These are phyloP conservation scores for Kockiozyma suomiensis DNA, from an alignment of 805 yeast species.

Conservation along the genomic window DNA sequence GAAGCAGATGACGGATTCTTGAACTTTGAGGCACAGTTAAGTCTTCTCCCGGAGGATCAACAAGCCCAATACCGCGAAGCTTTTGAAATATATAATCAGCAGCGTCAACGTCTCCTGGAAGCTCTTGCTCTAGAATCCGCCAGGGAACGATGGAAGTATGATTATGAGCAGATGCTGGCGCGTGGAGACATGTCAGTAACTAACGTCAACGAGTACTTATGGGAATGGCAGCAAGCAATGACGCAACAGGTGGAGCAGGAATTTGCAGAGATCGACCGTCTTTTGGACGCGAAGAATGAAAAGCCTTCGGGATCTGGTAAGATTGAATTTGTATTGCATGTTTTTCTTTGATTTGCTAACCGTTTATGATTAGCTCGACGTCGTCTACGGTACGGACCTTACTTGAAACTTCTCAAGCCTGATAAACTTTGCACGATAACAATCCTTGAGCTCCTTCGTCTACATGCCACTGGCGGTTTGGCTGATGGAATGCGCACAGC, in stretches of 20 bases:
- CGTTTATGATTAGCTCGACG: not conserved
- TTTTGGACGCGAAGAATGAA: conserved; percentile 32
- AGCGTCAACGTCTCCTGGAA: conserved; percentile 77
- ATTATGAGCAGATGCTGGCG: conserved; percentile 64
- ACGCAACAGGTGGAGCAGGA: conserved; percentile 72
- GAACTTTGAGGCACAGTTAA: conserved; percentile 58
- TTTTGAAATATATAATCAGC: conserved; percentile 69
- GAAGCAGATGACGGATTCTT: conserved; percentile 49
- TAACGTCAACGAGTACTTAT: conserved; percentile 70
- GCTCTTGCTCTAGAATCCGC: conserved; percentile 82
- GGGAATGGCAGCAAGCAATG: conserved; percentile 81
- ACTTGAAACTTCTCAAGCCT: conserved; percentile 67
- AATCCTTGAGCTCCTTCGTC: conserved; percentile 74
- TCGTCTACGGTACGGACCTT: conserved; percentile 68
- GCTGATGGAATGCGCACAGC: conserved; percentile 81
- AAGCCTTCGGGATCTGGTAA: not conserved
- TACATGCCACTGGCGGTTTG: conserved; percentile 73
- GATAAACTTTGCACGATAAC: conserved; percentile 83
- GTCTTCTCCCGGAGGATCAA: conserved; percentile 44
- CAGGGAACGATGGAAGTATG: conserved; percentile 83
- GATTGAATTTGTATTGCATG: no score
- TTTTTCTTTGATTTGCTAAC: not conserved
- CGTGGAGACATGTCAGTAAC: conserved; percentile 59
- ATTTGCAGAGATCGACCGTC: conserved; percentile 50
- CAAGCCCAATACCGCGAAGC: conserved; percentile 59